phyloP scores from a whole-genome alignment of 83 land plant genomes.

The Picea abies region DNA sequence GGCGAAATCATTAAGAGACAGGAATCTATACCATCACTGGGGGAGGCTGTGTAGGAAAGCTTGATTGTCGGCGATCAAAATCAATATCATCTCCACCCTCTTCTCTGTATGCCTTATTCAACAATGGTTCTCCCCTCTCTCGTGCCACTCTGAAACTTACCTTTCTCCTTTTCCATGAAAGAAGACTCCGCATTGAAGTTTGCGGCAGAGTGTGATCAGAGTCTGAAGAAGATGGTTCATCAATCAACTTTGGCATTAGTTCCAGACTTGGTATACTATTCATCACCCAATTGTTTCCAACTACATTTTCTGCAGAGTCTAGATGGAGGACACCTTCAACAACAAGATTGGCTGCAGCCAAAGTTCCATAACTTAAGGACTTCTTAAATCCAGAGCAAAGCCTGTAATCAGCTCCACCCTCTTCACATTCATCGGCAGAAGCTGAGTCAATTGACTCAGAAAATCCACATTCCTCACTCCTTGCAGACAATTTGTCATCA shows the following conservation, averaged over 20 bases:
- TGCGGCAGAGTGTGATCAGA: slow-evolving; percentile 32
- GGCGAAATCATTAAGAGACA: neutral
- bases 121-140: slow-evolving; percentile 71
- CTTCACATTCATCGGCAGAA: slow-evolving; percentile 34
- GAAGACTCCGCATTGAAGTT: slow-evolving; percentile 43
- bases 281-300: slow-evolving; percentile 48
- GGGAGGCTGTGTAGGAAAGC: slow-evolving; percentile 55
- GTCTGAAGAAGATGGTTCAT: slow-evolving; percentile 29
- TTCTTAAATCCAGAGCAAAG: slow-evolving; percentile 33
- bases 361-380: slow-evolving; percentile 55
- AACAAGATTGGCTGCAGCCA: slow-evolving; percentile 45
- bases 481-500: slow-evolving; percentile 37
- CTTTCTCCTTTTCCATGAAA: slow-evolving; percentile 77
- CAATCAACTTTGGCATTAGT: slow-evolving; percentile 31
- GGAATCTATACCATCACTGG: slow-evolving; percentile 35
- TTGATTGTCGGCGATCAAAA: slow-evolving; percentile 69
- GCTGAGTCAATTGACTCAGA: slow-evolving; percentile 43
- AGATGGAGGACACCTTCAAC: slow-evolving; percentile 37
- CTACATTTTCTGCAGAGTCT: slow-evolving; percentile 26
- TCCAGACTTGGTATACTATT: slow-evolving; percentile 48
- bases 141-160: slow-evolving; percentile 55
- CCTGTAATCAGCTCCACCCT: slow-evolving; percentile 33
- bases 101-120: slow-evolving; percentile 70
- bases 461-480: slow-evolving; percentile 42
- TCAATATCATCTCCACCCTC: slow-evolving; percentile 92